Evolutionary conservation across 345 rosid species (phyloP).

Genomic region (Populus nigra): DNA sequence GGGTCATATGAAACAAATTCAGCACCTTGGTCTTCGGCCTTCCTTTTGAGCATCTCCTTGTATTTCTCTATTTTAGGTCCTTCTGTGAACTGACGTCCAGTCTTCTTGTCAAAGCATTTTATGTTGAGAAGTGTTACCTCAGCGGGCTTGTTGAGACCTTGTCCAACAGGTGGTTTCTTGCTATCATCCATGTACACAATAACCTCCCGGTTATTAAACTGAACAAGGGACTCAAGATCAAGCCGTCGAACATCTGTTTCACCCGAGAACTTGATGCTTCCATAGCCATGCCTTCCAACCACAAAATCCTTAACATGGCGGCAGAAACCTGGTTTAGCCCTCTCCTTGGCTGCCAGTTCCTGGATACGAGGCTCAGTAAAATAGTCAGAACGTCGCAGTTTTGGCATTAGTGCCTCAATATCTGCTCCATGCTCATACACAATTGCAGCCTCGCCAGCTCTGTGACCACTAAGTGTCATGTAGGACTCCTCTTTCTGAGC

Average conservation of each 20-base stretch:
- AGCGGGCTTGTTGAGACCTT: slow-evolving; percentile 92
- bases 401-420: slow-evolving; percentile 90
- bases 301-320: slow-evolving; percentile 71
- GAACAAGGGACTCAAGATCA: slow-evolving; percentile 74
- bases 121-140: slow-evolving; percentile 92
- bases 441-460: slow-evolving; percentile 81
- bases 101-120: slow-evolving; percentile 81
- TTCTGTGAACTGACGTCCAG: slow-evolving; percentile 58
- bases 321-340: slow-evolving; percentile 74
- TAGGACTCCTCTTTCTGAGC: slow-evolving; percentile 49
- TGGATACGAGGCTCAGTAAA: slow-evolving; percentile 90
- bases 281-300: slow-evolving; percentile 82
- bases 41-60: slow-evolving; percentile 79
- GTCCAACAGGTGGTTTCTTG: slow-evolving; percentile 85
- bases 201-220: slow-evolving; percentile 86
- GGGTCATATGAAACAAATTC: slow-evolving; percentile 80
- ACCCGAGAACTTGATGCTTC: slow-evolving; percentile 80
- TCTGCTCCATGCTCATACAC: slow-evolving; percentile 80
- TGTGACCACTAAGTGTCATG: slow-evolving; percentile 55
- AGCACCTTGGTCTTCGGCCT: slow-evolving; percentile 88
- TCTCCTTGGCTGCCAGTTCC: slow-evolving; percentile 91
- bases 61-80: slow-evolving; percentile 70
- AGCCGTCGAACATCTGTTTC: slow-evolving; percentile 83
- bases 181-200: slow-evolving; percentile 93
- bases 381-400: slow-evolving; percentile 71